Evolutionary conservation across 805 yeast species (phyloP).

Genomic region (Myxozyma neotropica): DNA sequence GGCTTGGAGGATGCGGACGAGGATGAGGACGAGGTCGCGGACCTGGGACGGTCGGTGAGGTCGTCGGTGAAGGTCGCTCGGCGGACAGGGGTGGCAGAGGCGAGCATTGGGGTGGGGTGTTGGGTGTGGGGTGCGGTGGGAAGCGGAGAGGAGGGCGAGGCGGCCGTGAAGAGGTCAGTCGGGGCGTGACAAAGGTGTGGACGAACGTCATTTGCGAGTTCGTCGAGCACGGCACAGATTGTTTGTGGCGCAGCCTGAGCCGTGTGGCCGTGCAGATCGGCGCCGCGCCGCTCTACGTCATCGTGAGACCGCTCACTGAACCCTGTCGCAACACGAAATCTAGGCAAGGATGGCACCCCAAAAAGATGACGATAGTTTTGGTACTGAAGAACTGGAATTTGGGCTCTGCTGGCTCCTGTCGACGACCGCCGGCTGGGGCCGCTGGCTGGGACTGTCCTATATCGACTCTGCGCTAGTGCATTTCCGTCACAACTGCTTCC

Average conservation of each 20-base stretch:
- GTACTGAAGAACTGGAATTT: too few species aligned
- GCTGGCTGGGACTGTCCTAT: neutral
- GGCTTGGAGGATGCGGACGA: conserved; percentile 2
- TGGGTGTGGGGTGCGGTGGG: neutral
- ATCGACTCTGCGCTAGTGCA: conserved; percentile 1
- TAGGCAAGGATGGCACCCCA: too few species aligned
- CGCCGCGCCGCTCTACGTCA: conserved; percentile 10
- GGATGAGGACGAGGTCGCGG: conserved; percentile 2
- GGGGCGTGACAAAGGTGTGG: conserved; percentile 1
- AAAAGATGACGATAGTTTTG: too few species aligned
- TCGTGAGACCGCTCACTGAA: neutral
- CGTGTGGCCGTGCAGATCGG: conserved; percentile 17
- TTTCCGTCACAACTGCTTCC: conserved; percentile 1
- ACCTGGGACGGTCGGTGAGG: neutral
- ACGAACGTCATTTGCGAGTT: neutral
- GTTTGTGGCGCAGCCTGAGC: neutral
- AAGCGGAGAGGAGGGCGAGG: neutral
- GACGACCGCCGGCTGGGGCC: too few species aligned
- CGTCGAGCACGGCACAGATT: neutral
- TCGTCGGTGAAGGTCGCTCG: conserved; percentile 8
- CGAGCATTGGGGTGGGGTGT: conserved; percentile 4
- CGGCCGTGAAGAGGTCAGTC: conserved; percentile 7
- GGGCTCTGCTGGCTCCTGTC: too few species aligned
- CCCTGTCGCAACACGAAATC: too few species aligned
- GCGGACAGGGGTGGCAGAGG: conserved; percentile 6